phyloP scores from a whole-genome alignment of 306 rosid genomes.

The Medicago arabica region DNA sequence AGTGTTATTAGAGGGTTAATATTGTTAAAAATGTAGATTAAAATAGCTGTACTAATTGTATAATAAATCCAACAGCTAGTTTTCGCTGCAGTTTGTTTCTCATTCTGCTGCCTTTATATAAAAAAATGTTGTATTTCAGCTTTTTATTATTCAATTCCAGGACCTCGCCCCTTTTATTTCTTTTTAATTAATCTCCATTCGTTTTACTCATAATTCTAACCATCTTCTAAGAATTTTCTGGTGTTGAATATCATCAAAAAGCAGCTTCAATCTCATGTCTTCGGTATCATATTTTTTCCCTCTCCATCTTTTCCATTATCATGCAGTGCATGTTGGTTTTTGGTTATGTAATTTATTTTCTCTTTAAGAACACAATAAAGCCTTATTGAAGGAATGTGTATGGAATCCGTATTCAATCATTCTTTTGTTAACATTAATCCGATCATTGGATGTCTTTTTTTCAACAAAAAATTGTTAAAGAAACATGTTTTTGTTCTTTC shows the following conservation, averaged over 20 bases:
- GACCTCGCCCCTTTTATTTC: background rate
- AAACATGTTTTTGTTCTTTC: too few relatives aligned
- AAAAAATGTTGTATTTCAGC: slow-evolving; percentile 5
- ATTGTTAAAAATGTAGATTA: background rate
- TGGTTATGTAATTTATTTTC: background rate
- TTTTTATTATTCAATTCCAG: slow-evolving; percentile 21
- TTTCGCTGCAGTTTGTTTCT: slow-evolving; percentile 27
- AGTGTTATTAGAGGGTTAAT: background rate
- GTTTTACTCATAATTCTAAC: background rate
- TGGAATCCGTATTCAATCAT: too few relatives aligned
- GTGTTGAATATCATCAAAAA: slow-evolving; percentile 16
- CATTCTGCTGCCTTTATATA: slow-evolving; percentile 20
- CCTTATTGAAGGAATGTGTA: background rate
- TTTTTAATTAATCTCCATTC: background rate
- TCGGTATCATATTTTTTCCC: slow-evolving; percentile 38
- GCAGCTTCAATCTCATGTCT: slow-evolving; percentile 46
- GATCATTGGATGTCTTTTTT: too few relatives aligned
- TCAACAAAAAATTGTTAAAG: too few relatives aligned
- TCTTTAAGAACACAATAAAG: background rate
- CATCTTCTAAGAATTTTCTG: slow-evolving; percentile 1
- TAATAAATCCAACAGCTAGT: slow-evolving; percentile 16
- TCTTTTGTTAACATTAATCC: too few relatives aligned
- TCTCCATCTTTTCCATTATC: slow-evolving; percentile 21
- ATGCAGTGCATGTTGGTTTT: slow-evolving; percentile 1
- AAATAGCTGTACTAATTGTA: background rate